Conservation (phyloP, 495 filamentous ascomycete genomes). For the Hypomontagnella submonticulosa region DNA sequence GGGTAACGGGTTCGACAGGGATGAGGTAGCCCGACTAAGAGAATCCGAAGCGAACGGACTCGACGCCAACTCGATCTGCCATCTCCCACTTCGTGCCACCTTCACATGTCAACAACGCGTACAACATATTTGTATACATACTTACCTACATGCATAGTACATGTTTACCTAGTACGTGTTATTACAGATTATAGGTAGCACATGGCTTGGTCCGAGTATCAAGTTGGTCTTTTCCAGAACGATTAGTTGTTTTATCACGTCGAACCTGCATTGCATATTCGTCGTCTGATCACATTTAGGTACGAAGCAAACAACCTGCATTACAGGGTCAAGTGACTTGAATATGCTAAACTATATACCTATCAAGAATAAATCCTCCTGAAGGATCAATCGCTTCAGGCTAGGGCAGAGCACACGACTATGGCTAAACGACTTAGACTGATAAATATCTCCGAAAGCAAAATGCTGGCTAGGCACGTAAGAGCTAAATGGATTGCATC, state of each 20-base stretch:
- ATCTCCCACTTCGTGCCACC: background rate
- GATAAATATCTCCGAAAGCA: too few species aligned
- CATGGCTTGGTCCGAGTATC: background rate
- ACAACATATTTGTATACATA: background rate
- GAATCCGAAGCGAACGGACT: conserved; percentile 19
- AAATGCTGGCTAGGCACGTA: too few species aligned
- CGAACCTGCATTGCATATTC: conserved; percentile 25
- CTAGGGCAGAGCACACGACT: background rate
- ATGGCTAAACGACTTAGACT: too few species aligned
- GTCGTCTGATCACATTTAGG: conserved; percentile 28
- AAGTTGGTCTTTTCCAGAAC: background rate
- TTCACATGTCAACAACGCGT: conserved; percentile 37
- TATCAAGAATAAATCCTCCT: conserved; percentile 2
- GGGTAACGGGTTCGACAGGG: conserved; percentile 17
- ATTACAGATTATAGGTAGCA: background rate
- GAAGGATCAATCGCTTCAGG: conserved; percentile 23
- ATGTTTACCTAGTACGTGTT: too few species aligned
- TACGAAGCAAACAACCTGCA: conserved; percentile 33
- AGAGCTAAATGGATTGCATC: too few species aligned
- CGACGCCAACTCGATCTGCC: conserved; percentile 10
- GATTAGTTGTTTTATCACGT: conserved; percentile 11
- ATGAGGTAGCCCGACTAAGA: conserved; percentile 5
- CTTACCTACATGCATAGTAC: background rate
- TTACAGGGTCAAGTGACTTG: conserved; percentile 23
- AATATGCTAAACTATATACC: conserved; percentile 1